phyloP scores from a whole-genome alignment of 1,284 basidiomycete genomes.

The Heterobasidion annosum region DNA sequence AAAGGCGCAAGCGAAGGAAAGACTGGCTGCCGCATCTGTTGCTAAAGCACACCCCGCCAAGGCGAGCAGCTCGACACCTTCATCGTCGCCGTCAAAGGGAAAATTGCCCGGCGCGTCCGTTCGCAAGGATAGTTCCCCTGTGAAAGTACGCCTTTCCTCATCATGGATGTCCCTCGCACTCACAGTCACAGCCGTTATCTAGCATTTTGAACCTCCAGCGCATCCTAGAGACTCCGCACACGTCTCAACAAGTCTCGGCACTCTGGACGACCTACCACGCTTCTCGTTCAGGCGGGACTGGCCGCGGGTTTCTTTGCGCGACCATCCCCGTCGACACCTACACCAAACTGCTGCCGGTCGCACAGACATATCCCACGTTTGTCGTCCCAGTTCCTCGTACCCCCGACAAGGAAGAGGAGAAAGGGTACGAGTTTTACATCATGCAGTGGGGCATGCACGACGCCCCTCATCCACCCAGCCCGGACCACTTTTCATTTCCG shows the following conservation, averaged over 20 bases:
- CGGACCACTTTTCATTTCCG: conserved; percentile 30
- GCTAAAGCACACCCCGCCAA: conserved; percentile 11
- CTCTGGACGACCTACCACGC: conserved; percentile 90
- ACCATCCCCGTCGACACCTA: conserved; percentile 70
- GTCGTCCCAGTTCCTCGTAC: conserved; percentile 68
- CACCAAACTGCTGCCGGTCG: conserved; percentile 55
- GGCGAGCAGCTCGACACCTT: conserved; percentile 10
- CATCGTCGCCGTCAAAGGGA: conserved; percentile 6
- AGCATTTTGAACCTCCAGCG: conserved; percentile 74
- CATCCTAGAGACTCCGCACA: conserved; percentile 62
- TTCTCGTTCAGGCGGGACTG: conserved; percentile 65
- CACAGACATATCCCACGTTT: conserved; percentile 64
- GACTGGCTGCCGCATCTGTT: conserved; percentile 12
- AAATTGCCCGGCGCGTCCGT: conserved; percentile 11
- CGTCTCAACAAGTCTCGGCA: conserved; percentile 61
- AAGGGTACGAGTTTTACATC: conserved; percentile 80
- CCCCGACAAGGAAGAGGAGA: conserved; percentile 23
- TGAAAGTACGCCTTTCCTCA: conserved; percentile 39
- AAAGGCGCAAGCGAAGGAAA: conserved; percentile 16
- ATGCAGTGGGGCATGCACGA: conserved; percentile 82
- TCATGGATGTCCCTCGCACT: neutral
- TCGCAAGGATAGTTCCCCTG: conserved; percentile 61
- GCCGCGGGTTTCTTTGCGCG: conserved; percentile 78
- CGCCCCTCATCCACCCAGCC: conserved; percentile 41
- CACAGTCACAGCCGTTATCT: conserved; percentile 54